Evolutionary conservation across 2,329 filamentous ascomycete genomes (phyloP), one percentile per base, ranked within the genome.

Genomic region (Parastagonospora avenae): DNA sequence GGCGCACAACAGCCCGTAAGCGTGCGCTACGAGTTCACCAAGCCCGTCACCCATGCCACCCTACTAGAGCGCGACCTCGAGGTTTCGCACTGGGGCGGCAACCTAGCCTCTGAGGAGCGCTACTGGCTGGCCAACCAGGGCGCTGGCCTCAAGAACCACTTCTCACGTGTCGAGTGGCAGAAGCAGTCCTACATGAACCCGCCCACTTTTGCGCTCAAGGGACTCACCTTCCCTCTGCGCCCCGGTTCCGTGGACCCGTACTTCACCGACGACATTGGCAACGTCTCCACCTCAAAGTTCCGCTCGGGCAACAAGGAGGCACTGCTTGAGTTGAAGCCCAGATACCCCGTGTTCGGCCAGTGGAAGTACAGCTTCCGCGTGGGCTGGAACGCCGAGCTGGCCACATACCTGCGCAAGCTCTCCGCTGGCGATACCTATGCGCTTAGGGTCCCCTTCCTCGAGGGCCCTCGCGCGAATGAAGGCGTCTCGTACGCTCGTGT

Each of bases 311-410:
- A 82, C 71, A 86, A 89, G 16, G 90, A 93, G 74, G 88, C 90
- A n/a, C 79, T 88, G 36, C 83, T 99, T 27, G 92, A 97, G 75
- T 82, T 97, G 57, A 94, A 92, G 80, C 94, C 94, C 15, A 86
- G 94, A 45, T 99, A 96, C 75, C 94, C 94, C n/a, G 75, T 99
- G 19, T 99, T 97, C 67, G 94, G 94, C 53, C 92, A 91, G 54
- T 99, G 94, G 94, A 96, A 96, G 76, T 97, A 97, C 76, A 94
- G 90, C 60, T 99, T 97, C 80, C 91, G 89, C 52, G 87, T 97
- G 50, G 94, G 94, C 62, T 99, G 94, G 94, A 95, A 97, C 77
- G 87, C 90, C 45, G 86, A 96, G 60, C 81, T 95, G 27, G 85
- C 85, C 66, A 85, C 84, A 50, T 94, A 90, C 72, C 73, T 99